Percentiles rank a stretch among this genome's conserved stretches.
Evolutionary conservation across 2,329 filamentous ascomycete species (phyloP).

Genomic region (Stromatinia cepivora): DNA sequence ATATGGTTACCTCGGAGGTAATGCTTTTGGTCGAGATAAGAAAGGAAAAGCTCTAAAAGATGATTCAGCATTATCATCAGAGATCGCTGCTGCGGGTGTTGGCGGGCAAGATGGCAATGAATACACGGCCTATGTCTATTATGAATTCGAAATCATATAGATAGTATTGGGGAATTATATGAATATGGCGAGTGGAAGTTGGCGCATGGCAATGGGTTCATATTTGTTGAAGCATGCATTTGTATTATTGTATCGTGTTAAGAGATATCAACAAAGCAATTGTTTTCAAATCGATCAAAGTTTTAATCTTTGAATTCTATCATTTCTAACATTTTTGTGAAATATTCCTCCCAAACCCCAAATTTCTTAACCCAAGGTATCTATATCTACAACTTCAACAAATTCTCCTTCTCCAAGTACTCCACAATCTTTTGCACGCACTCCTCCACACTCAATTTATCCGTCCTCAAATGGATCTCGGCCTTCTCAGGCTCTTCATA

Average conservation of each 20-base stretch:
- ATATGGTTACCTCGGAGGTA: slow-evolving; percentile 91
- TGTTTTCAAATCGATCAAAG: not conserved
- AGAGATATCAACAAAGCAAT: slow-evolving; percentile 19
- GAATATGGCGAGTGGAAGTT: slow-evolving; percentile 21
- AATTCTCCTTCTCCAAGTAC: slow-evolving; percentile 71
- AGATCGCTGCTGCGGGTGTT: slow-evolving; percentile 77
- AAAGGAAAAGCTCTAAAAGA: slow-evolving; percentile 90
- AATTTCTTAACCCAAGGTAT: not conserved
- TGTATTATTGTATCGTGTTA: slow-evolving; percentile 31
- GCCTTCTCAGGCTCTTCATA: slow-evolving; percentile 87
- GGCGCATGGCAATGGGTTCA: slow-evolving; percentile 29
- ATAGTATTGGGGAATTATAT: slow-evolving; percentile 7
- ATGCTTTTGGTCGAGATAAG: slow-evolving; percentile 91
- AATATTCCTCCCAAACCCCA: not conserved
- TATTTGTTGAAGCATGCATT: slow-evolving; percentile 28
- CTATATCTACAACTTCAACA: slow-evolving; percentile 44
- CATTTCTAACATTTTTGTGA: not conserved
- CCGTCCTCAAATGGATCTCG: slow-evolving; percentile 84
- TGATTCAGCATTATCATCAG: slow-evolving; percentile 73
- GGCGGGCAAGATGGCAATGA: slow-evolving; percentile 71
- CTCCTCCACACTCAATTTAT: slow-evolving; percentile 82
- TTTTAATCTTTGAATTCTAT: slow-evolving; percentile 4
- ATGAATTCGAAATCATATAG: slow-evolving; percentile 77
- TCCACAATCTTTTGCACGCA: slow-evolving; percentile 81
- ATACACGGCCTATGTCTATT: slow-evolving; percentile 96